Percentiles rank a stretch among this genome's conserved stretches.
phyloP scores from a whole-genome alignment of 1,284 basidiomycete species.

The Termitomyces sp. region DNA sequence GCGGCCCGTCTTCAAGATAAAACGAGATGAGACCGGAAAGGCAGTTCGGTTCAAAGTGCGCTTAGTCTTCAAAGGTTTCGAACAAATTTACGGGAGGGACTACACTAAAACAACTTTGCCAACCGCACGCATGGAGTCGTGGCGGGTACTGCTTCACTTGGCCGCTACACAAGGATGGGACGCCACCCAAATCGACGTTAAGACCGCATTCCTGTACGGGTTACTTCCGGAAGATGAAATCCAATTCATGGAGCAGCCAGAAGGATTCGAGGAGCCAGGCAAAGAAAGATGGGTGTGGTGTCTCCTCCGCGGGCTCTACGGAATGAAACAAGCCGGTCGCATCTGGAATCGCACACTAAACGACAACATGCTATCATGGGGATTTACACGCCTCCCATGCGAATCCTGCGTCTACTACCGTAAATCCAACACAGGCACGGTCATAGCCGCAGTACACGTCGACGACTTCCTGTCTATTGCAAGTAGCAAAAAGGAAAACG shows the following conservation, averaged over 20 bases:
- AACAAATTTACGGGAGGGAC: conserved; percentile 27
- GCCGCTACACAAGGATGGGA: conserved; percentile 12
- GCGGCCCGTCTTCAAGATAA: not conserved
- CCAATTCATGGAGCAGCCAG: conserved; percentile 26
- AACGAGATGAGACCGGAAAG: no score
- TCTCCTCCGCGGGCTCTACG: not conserved
- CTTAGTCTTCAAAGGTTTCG: conserved; percentile 29
- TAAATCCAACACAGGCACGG: conserved; percentile 11
- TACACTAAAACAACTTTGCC: not conserved
- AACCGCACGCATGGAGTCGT: not conserved
- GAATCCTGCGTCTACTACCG: conserved; percentile 34
- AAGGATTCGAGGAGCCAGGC: conserved; percentile 22
- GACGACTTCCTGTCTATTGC: conserved; percentile 28
- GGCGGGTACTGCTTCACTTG: conserved; percentile 6
- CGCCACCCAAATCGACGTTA: conserved; percentile 26
- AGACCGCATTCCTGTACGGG: no score
- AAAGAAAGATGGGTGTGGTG: conserved; percentile 25
- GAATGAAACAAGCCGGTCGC: conserved; percentile 21
- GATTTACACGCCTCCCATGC: conserved; percentile 26
- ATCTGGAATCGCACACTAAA: conserved; percentile 32
- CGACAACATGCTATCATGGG: conserved; percentile 13
- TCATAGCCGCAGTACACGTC: conserved; percentile 29
- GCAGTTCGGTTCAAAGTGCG: conserved; percentile 3
- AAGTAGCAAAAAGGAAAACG: conserved; percentile 15
- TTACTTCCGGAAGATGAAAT: no score